Percentiles rank a stretch among this genome's conserved stretches.
Evolutionary conservation across 2,329 filamentous ascomycete species (phyloP).

Genomic region (Fusarium solani-melongenae): DNA sequence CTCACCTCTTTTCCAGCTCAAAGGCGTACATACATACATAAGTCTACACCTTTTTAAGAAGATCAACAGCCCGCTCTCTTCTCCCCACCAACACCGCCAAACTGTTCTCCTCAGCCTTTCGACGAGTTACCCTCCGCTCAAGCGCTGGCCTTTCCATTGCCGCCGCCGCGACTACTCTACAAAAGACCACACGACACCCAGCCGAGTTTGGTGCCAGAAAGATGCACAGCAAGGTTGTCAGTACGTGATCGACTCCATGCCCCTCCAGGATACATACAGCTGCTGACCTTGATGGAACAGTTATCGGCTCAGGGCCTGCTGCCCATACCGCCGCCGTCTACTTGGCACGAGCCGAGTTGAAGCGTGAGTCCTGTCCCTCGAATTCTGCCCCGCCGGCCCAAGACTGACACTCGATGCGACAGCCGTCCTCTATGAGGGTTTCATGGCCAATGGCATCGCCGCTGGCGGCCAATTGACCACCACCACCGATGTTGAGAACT

Average conservation of each 20-base stretch:
- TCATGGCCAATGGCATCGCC: constrained; percentile 96
- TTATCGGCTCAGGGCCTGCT: constrained; percentile 94
- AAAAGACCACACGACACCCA: constrained; percentile 56
- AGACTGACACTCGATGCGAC: constrained; percentile 23
- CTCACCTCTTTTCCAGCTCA: neutral
- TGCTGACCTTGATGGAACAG: constrained; percentile 48
- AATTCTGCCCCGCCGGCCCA: neutral
- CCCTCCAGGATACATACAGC: neutral
- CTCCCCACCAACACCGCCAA: constrained; percentile 67
- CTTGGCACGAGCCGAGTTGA: constrained; percentile 91
- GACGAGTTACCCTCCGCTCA: constrained; percentile 78
- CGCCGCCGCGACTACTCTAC: constrained; percentile 72
- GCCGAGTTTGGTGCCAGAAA: constrained; percentile 60
- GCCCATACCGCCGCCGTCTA: constrained; percentile 98
- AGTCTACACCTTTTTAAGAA: constrained; percentile 16
- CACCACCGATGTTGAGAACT: constrained; percentile 98
- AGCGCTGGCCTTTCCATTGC: constrained; percentile 80
- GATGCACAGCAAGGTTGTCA: constrained; percentile 95
- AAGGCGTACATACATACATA: constrained; percentile 5
- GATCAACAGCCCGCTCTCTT: constrained; percentile 26
- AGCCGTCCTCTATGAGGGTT: constrained; percentile 96
- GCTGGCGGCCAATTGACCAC: constrained; percentile 97
- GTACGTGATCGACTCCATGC: constrained; percentile 62
- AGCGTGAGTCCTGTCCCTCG: constrained; percentile 65
- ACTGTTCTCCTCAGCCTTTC: constrained; percentile 89